Conservation (phyloP, 108 stramenopile species). For the Asterionellopsis glacialis region DNA sequence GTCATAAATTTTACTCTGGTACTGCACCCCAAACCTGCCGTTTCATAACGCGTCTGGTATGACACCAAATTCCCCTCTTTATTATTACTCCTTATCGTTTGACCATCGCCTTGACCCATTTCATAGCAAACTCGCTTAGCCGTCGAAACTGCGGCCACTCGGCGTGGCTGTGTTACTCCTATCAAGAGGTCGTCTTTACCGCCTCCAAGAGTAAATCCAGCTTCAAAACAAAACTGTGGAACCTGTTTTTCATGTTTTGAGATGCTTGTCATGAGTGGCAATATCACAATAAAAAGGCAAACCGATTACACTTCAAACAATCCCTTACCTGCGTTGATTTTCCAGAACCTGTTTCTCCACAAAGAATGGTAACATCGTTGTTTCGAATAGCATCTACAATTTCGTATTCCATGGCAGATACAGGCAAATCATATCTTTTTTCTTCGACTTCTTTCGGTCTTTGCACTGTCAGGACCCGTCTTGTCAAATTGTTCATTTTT, state of each 20-base stretch:
- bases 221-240: constrained; percentile 95
- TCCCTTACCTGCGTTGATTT: constrained; percentile 30
- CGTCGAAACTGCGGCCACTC: constrained; percentile 96
- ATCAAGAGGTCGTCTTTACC: constrained; percentile 44
- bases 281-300: background rate
- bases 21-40: constrained; percentile 63
- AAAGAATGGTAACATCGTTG: constrained; percentile 91
- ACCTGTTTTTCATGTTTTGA: constrained; percentile 52
- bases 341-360: constrained; percentile 86
- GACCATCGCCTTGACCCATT: constrained; percentile 83
- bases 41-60: constrained; percentile 95
- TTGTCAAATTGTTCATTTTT: background rate
- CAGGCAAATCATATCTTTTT: constrained; percentile 85
- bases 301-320: background rate
- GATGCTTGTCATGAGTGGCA: constrained; percentile 41
- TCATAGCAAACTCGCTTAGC: constrained; percentile 95
- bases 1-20: constrained; percentile 98
- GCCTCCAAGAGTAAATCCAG: constrained; percentile 62
- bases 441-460: constrained; percentile 59
- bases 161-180: constrained; percentile 90
- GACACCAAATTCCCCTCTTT: constrained; percentile 77
- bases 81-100: constrained; percentile 32
- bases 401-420: constrained; percentile 97
- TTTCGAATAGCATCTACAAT: constrained; percentile 92
- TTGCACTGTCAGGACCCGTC: constrained; percentile 34